Base-by-base conservation (phyloP, 331 rosid genomes). In the Stylosanthes scabra region DNA sequence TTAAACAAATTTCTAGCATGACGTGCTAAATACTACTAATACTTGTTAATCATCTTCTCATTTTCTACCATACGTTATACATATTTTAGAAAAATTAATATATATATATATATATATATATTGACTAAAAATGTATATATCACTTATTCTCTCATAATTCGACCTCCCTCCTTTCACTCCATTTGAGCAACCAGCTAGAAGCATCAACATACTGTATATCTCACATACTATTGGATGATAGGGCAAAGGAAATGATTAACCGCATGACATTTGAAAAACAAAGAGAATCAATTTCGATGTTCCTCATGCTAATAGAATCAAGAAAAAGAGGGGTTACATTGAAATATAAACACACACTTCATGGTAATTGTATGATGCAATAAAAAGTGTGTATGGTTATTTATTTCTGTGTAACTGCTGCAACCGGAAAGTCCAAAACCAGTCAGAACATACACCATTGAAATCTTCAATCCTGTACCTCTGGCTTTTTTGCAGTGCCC, bases 401-500 rank as follows among this genome's bases (percentile, higher is more conserved):
- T 84, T 80, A 80, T 80, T 80, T 81, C 9, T 69, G 52, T 37
- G 83, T 65, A 52, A 70, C 50, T 70, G 72, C 60, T 59, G 61
- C 87, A 57, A 40, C 74, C 76, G 61, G 16, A 52, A 52, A 25
- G 11, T 52, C 58, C 58, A 52, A 70, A 54, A 68, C 41, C 64
- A 71, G 58, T 14, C 59, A 70, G 62, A 77, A 51, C 76, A 77
- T 39, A 66, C 68, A 63, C 69, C 14, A 14, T 66, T 47, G 68
- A 67, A 67, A 71, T 74, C 71, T 70, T 80, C 91, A 94, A 79
- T 94, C 99, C 81, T 91, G 90, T 66, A 79, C 86, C 82, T 94
- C 97, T 59, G 93, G 88, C 91, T 94, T 91, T 96, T 91, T 94
- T 42, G 83, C 89, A 60, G 87, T 88, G 58, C 90, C 90, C 72